Base-by-base conservation (phyloP, 2,329 filamentous ascomycete genomes). In the Alternaria sp. region DNA sequence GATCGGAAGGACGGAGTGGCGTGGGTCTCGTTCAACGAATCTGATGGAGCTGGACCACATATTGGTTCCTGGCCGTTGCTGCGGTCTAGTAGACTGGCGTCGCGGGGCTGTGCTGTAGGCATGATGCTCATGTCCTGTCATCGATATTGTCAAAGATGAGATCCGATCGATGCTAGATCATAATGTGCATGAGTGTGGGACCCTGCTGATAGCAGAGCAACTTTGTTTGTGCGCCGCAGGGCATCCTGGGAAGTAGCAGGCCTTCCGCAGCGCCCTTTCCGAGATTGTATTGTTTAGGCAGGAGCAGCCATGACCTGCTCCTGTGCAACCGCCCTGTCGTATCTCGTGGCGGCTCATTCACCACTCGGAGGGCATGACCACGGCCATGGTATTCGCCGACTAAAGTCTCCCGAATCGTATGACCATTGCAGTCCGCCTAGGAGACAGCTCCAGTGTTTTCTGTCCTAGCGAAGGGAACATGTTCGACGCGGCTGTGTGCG, bases 161-260 rank as follows among this genome's bases (percentile, higher is more conserved):
- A 51, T 55, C 40, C 51, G 63, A 63, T 67, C 50, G 62, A 53
- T 61, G 57, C 32, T 65, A 67, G 66, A 62, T 53, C 60, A 61
- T 68, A 47, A 36, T 51, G 26, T 50, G 36, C 51, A 62, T 40
- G 45, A 58, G 12, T 36, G 56, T 50, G 47, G 45, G 28, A 43
- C 47, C 25, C 28, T 45, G 32, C 23, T 32, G 25, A 55, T 56
- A 23, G 43, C 17, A 46, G 26, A 51, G 30, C 44, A 19, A 10
- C 25, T 11, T 45, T n/a, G 26, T 55, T 21, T 60, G 45, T 17
- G 36, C 25, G 12, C 19, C 45, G 45, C 57, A 60, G 51, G 36
- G 30, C 49, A 36, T 23, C 8, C 30, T 36, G 8, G 23, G 57
- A 51, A 25, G 49, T 45, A 55, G 51, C 50, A 53, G 45, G 21